These are phyloP conservation scores for Isabelozyma gotoi DNA, from an alignment of 805 yeast genomes.

Conservation along the genomic window DNA sequence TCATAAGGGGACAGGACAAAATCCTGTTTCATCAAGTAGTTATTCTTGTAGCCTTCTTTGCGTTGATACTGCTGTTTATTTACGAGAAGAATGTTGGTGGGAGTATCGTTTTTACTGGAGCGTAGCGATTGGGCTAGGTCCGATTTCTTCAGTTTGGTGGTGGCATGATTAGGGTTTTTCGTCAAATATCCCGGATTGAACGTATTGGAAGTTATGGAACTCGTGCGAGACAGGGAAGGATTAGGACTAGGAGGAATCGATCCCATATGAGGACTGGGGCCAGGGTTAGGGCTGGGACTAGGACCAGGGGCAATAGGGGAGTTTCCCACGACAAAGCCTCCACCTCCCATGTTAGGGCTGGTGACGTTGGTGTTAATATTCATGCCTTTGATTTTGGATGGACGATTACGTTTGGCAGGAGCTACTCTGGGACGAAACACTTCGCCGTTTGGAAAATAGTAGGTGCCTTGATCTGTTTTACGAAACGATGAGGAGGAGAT, in stretches of 20 bases:
- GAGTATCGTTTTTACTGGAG: slow-evolving; percentile 20
- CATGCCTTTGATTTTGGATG: slow-evolving; percentile 23
- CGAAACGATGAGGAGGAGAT: slow-evolving; percentile 6
- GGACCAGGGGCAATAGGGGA: slow-evolving; percentile 2
- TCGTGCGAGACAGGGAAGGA: slow-evolving; percentile 7
- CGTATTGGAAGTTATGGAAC: slow-evolving; percentile 1
- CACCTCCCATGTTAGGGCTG: not conserved
- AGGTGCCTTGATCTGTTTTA: slow-evolving; percentile 21
- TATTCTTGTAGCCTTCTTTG: not conserved
- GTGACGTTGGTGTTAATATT: not conserved
- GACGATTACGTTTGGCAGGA: slow-evolving; percentile 40
- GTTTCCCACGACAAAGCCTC: not conserved
- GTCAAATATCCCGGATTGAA: slow-evolving; percentile 1
- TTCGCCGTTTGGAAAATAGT: slow-evolving; percentile 55
- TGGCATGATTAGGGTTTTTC: slow-evolving; percentile 1
- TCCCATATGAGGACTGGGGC: slow-evolving; percentile 4
- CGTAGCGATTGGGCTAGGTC: slow-evolving; percentile 23
- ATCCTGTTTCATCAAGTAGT: not conserved
- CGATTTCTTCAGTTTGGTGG: slow-evolving; percentile 7
- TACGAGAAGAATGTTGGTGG: slow-evolving; percentile 20
- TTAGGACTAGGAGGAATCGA: slow-evolving; percentile 6
- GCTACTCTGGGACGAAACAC: slow-evolving; percentile 47
- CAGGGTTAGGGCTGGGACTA: slow-evolving; percentile 4
- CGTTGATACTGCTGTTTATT: not conserved
- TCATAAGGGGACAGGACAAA: not conserved